These are phyloP conservation scores for Earliella scabrosa DNA, from an alignment of 1,284 basidiomycete species.

Conservation along the genomic window DNA sequence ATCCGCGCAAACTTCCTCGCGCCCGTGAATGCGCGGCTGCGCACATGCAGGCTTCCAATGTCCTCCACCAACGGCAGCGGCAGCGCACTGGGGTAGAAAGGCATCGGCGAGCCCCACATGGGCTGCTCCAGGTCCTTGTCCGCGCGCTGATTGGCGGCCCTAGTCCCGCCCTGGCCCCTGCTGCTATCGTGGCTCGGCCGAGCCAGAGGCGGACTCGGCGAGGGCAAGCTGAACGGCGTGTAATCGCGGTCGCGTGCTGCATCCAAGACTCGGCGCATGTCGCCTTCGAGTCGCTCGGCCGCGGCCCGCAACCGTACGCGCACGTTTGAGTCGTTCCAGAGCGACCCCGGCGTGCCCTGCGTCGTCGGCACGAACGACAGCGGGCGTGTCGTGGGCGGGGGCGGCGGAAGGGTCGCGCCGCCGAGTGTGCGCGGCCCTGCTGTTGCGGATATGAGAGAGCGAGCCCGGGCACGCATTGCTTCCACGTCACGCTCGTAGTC, in stretches of 20 bases:
- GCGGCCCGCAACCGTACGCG: slow-evolving; percentile 20
- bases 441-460: slow-evolving; percentile 18
- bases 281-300: slow-evolving; percentile 6
- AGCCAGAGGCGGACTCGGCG: slow-evolving; percentile 15
- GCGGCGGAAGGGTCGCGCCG: slow-evolving; percentile 11
- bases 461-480: slow-evolving; percentile 32
- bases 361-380: slow-evolving; percentile 25
- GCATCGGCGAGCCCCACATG: slow-evolving; percentile 28
- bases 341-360: slow-evolving; percentile 20
- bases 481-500: slow-evolving; percentile 33
- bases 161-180: not conserved
- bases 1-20: slow-evolving; percentile 14
- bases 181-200: slow-evolving; percentile 5
- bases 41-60: slow-evolving; percentile 11
- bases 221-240: not conserved
- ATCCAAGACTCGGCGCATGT: slow-evolving; percentile 10
- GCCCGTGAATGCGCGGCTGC: slow-evolving; percentile 12
- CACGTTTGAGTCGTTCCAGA: slow-evolving; percentile 24
- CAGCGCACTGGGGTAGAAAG: slow-evolving; percentile 29
- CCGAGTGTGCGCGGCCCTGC: slow-evolving; percentile 12
- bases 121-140: slow-evolving; percentile 15
- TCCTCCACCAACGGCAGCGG: slow-evolving; percentile 26
- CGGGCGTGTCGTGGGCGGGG: slow-evolving; percentile 19
- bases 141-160: not conserved
- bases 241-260: not conserved